These are phyloP conservation scores for Acanthamoeba triangularis DNA, from an alignment of 208 protist genomes.

Conservation along the genomic window DNA sequence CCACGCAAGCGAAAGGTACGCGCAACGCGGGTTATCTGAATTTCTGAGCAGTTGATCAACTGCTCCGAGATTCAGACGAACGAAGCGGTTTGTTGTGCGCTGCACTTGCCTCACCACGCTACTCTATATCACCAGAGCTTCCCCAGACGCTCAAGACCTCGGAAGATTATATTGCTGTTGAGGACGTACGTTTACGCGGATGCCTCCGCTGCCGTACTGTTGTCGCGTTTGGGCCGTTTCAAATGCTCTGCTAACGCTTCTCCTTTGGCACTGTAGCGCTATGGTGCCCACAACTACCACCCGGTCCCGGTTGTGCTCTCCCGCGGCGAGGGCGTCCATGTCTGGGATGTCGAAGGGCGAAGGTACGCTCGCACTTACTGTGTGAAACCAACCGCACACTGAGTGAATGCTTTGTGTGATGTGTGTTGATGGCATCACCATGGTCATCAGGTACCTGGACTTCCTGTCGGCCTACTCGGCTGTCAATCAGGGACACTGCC, in stretches of 20 bases:
- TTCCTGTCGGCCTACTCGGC: conserved; percentile 95
- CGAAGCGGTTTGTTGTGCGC: too few species aligned
- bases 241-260: not conserved
- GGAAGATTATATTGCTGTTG: conserved; percentile 5
- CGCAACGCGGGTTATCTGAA: not conserved
- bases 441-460: conserved; percentile 73
- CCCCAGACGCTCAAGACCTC: conserved; percentile 11
- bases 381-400: not conserved
- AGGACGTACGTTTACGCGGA: not conserved
- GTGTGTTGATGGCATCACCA: not conserved
- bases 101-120: not conserved
- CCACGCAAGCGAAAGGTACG: not conserved
- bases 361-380: conserved; percentile 78
- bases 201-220: too few species aligned
- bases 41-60: too few species aligned
- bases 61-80: too few species aligned
- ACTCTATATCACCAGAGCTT: not conserved
- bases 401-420: not conserved
- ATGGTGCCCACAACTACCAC: conserved; percentile 92
- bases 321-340: conserved; percentile 87
- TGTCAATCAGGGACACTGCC: conserved; percentile 96
- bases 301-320: conserved; percentile 95
- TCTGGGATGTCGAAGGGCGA: conserved; percentile 96
- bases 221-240: too few species aligned
- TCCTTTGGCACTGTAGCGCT: conserved; percentile 45